Conservation (phyloP, 2,329 filamentous ascomycete species). For the Cytospora chrysosperma region DNA sequence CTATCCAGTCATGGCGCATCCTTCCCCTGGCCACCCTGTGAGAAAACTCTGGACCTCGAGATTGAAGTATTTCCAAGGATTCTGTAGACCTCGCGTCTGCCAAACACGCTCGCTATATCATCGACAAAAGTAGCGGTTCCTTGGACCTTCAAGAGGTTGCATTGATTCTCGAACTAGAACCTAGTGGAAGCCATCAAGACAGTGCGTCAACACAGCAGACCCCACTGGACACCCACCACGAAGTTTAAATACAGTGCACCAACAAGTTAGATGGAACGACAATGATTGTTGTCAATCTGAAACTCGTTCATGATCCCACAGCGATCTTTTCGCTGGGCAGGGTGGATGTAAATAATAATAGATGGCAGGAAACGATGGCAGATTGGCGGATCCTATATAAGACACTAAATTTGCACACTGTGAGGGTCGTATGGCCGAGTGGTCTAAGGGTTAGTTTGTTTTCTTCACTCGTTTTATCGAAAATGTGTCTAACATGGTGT, state of each 20-base stretch:
- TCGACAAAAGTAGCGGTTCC: neutral
- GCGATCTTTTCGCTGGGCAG: neutral
- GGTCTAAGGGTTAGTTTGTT: neutral
- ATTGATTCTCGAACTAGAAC: neutral
- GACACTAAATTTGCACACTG: neutral
- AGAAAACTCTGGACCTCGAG: neutral
- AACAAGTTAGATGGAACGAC: too few species aligned
- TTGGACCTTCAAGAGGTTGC: neutral
- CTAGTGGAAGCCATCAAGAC: neutral
- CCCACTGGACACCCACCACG: neutral
- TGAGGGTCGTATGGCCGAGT: slow-evolving; percentile 21
- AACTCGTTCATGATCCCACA: neutral
- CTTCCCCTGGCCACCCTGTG: neutral
- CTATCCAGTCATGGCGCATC: neutral
- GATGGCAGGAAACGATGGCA: neutral
- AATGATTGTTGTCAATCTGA: too few species aligned
- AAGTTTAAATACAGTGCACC: neutral
- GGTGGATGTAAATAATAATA: too few species aligned
- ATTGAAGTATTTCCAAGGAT: neutral
- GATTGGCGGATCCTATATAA: neutral
- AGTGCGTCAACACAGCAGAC: neutral
- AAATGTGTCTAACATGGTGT: slow-evolving; percentile 14
- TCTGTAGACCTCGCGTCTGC: neutral
- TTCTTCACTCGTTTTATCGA: neutral
- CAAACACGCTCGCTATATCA: neutral